phyloP scores from a whole-genome alignment of 2,329 filamentous ascomycete genomes.

The Lasiodiplodia gonubiensis region DNA sequence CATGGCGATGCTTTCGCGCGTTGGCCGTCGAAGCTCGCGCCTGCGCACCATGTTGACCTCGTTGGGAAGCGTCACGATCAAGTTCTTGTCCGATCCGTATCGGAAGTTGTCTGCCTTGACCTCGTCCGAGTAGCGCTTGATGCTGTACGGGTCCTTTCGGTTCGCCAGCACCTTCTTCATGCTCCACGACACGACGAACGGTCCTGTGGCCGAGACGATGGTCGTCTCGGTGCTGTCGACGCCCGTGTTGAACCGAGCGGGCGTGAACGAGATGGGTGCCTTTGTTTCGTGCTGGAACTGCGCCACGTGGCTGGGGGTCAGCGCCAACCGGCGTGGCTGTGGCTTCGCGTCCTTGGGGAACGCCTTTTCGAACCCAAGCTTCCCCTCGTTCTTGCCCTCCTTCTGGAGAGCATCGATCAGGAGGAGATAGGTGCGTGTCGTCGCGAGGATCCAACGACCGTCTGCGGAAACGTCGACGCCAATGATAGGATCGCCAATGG shows the following conservation, averaged over 20 bases:
- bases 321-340: conserved; percentile 84
- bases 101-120: conserved; percentile 99
- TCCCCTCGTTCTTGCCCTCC: conserved; percentile 93
- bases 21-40: conserved; percentile 82
- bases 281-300: conserved; percentile 98
- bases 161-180: conserved; percentile 85
- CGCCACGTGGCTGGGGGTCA: conserved; percentile 90
- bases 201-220: conserved; percentile 94
- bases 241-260: conserved; percentile 92
- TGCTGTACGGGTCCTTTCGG: conserved; percentile 86
- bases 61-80: conserved; percentile 95
- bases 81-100: conserved; percentile 95
- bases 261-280: conserved; percentile 82
- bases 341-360: conserved; percentile 95
- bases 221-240: conserved; percentile 82
- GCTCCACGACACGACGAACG: conserved; percentile 96
- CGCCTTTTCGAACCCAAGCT: conserved; percentile 93
- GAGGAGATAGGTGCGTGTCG: conserved; percentile 90
- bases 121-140: conserved; percentile 94
- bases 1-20: conserved; percentile 86
- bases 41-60: conserved; percentile 98
- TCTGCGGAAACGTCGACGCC: conserved; percentile 95
- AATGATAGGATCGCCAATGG: conserved; percentile 91
- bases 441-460: conserved; percentile 93
- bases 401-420: conserved; percentile 92